Evolutionary conservation across 306 rosid species (phyloP).

Genomic region (Ceratonia siliqua): DNA sequence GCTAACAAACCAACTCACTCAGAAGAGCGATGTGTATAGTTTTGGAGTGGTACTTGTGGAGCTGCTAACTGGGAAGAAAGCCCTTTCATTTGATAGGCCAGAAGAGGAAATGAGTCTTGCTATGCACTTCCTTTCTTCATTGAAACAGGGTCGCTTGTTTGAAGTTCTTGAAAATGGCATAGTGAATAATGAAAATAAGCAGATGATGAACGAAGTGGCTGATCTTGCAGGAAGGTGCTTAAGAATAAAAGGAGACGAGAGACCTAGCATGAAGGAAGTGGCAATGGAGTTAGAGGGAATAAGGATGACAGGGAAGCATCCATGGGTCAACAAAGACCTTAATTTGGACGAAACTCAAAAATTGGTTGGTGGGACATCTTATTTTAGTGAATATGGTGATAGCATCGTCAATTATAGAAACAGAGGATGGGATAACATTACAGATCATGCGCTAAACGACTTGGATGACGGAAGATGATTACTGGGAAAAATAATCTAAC

Average conservation of each 20-base stretch:
- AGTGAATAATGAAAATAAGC: background rate
- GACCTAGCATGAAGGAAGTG: conserved; percentile 49
- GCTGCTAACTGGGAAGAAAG: conserved; percentile 37
- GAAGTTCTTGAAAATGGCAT: conserved; percentile 19
- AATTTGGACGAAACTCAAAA: background rate
- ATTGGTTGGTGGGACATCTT: background rate
- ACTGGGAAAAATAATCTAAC: no score
- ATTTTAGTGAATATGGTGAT: background rate
- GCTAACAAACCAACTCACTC: conserved; percentile 34
- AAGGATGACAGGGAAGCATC: conserved; percentile 15
- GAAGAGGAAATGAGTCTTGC: conserved; percentile 32
- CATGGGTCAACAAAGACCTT: background rate
- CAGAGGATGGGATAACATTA: background rate
- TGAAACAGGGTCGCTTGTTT: conserved; percentile 19
- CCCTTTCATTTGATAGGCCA: conserved; percentile 22
- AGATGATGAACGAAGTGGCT: conserved; percentile 26
- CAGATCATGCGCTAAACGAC: background rate
- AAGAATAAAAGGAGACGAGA: conserved; percentile 42
- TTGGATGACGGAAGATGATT: conserved; percentile 11
- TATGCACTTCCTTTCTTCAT: conserved; percentile 27
- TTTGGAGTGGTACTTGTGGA: conserved; percentile 45
- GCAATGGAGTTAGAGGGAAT: conserved; percentile 45
- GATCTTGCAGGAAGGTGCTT: conserved; percentile 38
- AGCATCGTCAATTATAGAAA: background rate
- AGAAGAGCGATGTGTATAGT: conserved; percentile 49